Evolutionary conservation across 2,329 filamentous ascomycete genomes (phyloP), one percentile per base, ranked within the genome.

Genomic region (Alternaria arbusti): DNA sequence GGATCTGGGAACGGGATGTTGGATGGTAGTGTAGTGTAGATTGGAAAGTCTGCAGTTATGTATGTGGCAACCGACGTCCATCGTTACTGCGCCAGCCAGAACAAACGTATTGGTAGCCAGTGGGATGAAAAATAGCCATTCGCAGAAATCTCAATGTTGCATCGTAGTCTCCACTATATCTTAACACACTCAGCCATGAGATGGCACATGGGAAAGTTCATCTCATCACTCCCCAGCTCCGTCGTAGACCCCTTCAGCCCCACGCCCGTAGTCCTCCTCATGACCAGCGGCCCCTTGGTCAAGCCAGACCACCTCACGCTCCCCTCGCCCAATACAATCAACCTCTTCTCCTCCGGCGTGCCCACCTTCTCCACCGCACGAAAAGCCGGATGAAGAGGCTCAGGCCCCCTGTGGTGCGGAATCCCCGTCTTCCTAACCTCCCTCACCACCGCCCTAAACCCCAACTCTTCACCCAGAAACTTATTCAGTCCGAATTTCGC

Each of bases 401-500:
- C 20, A 40, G 6, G n/a, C 20, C 4, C 3, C 20, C 17, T 4
- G 11, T 52, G 25, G 28, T 51, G 28, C 5, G 15, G 12, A 23
- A 55, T 36, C 5, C 61, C 46, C 40, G 64, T 57, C 23, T 64
- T 67, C 56, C 64, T 63, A 1, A 70, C 59, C n/a, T 70, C 65
- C 47, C 47, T 57, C 5, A 59, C 57, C n/a, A 68, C 17, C 6
- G 15, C 45, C 43, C 40, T 25, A 32, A 51, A 58, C 3, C 45
- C 43, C 23, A 6, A 8, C 10, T 45, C n/a, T 13, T 49, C 43
- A 15, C 4, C 8, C 2, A 60, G 59, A 62, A 57, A 72, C n/a
- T 22, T 67, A 64, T 17, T 61, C 54, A 73, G 40, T 4, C 73
- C 72, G 32, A 74, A 68, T 15, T 61, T 60, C 11, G 56, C 59